These are phyloP conservation scores for Eimeria necatrix DNA, from an alignment of 169 alveolate genomes.

Conservation along the genomic window DNA sequence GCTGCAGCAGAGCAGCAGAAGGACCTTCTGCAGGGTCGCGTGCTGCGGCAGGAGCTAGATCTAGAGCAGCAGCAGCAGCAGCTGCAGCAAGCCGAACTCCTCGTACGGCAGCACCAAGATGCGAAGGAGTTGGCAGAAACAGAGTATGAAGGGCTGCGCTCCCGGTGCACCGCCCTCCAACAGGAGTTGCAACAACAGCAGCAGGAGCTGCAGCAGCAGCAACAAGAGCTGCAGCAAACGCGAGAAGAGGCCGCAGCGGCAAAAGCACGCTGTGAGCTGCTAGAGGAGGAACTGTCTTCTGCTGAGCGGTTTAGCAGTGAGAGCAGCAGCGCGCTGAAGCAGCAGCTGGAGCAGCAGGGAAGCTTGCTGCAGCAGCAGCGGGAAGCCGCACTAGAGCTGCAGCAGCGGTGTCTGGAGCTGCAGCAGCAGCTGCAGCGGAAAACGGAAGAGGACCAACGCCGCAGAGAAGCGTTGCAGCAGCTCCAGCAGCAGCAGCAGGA, in stretches of 20 bases:
- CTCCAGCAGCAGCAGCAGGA: conserved; percentile 70
- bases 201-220: conserved; percentile 74
- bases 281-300: neutral
- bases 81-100: conserved; percentile 46
- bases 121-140: conserved; percentile 59
- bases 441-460: conserved; percentile 18
- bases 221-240: conserved; percentile 19
- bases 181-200: conserved; percentile 45
- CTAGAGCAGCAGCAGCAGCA: conserved; percentile 69
- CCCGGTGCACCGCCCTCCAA: conserved; percentile 6
- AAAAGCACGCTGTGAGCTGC: neutral
- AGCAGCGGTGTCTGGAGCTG: conserved; percentile 51
- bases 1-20: conserved; percentile 58
- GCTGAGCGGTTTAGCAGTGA: conserved; percentile 44
- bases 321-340: conserved; percentile 77
- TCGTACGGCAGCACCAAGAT: neutral
- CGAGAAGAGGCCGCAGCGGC: neutral
- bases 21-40: conserved; percentile 22
- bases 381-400: conserved; percentile 31
- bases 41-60: conserved; percentile 64
- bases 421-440: conserved; percentile 62
- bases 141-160: neutral
- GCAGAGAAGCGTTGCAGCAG: conserved; percentile 43
- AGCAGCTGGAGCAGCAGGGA: conserved; percentile 68
- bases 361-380: conserved; percentile 38